Base-by-base conservation (phyloP, 768 basidiomycete species). In the Collybia nuda region DNA sequence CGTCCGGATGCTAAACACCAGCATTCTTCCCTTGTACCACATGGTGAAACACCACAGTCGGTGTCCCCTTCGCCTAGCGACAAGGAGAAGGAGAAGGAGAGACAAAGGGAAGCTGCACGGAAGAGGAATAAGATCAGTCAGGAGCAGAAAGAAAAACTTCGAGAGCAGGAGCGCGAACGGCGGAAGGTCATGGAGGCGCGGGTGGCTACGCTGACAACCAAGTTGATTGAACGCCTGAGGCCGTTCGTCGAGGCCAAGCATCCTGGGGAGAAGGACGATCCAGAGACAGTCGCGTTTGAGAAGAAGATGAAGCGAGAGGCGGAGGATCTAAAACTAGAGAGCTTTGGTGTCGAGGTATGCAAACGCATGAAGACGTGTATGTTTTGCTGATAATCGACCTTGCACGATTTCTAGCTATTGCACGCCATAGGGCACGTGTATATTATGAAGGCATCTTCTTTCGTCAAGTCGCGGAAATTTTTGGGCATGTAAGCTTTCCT, bases 321-420 rank as follows among this genome's bases (percentile, higher is more conserved):
- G 1, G 93, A 96, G 49, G 97, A 99, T 71, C 65, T 99, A 59
- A 98, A 98, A 73, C 70, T 98, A 47, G 96, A 99, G 75, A 94
- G 91, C 57, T 99, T 99, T 67, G 97, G 97, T 42, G 86, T 98
- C 19, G 96, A 98, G 83, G 88, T 91, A 58, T 24, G 80, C 66
- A 11, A 32, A 3, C 7, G 7, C 14, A 11, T 11, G 32, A 7
- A 7, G 36, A 21, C 15, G 19, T 32, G 28, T 29, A 32, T 40
- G 50, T 36, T 53, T 7, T 26, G 26, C 21, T 9, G 11, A 26
- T 24, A 22, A 7, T n/a, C 5, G 28, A 18, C 12, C n/a, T 11
- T 39, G 37, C 35, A 18, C 14, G 11, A 28, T 28, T 32, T 14
- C 9, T 21, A 92, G 88, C 79, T 96, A 35, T 70, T 96, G 22